phyloP scores from a whole-genome alignment of 164 flowering plant genomes.

The Umbilicus rupestris region DNA sequence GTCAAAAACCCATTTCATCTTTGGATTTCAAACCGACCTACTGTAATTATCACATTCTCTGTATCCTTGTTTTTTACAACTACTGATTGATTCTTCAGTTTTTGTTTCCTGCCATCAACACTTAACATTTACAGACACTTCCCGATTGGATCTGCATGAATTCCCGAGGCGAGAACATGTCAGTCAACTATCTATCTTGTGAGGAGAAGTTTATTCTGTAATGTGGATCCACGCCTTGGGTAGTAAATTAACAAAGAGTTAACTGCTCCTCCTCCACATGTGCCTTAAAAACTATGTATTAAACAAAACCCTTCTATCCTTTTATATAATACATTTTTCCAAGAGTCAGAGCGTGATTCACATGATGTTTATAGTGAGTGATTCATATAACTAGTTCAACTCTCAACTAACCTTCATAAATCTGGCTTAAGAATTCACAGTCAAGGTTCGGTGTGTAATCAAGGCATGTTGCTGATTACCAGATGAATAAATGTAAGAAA shows the following conservation, averaged over 20 bases:
- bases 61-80: not conserved
- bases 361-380: not conserved
- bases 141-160: not conserved
- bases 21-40: no score
- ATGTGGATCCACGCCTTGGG: slow-evolving; percentile 8
- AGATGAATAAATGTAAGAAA: no score
- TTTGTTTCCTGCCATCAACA: not conserved
- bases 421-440: not conserved
- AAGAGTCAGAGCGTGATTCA: not conserved
- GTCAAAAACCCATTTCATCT: no score
- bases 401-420: not conserved
- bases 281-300: not conserved
- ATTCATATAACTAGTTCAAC: not conserved
- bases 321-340: not conserved
- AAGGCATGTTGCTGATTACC: not conserved
- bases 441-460: not conserved
- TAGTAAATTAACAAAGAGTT: not conserved
- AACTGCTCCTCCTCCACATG: not conserved
- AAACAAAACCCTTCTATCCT: not conserved
- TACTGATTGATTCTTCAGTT: not conserved
- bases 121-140: not conserved
- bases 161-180: not conserved
- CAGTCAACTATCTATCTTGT: not conserved
- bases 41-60: no score
- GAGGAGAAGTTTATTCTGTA: not conserved